Evolutionary conservation across 2,329 filamentous ascomycete genomes (phyloP).

Genomic region (Xylariales sp.): DNA sequence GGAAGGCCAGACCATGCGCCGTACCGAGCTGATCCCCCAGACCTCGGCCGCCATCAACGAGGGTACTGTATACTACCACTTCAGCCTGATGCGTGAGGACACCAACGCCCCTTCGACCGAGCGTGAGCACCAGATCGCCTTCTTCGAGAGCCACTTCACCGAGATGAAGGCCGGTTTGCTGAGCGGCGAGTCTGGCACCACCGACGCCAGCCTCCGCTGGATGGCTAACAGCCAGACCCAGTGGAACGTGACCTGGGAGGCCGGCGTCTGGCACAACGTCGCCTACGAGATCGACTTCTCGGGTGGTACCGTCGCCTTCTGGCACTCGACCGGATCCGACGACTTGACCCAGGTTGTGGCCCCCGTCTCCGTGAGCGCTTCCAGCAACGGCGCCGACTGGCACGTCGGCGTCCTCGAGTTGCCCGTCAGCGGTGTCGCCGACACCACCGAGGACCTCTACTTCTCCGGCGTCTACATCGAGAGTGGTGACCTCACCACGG

Average conservation of each 20-base stretch:
- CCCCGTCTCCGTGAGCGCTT: conserved; percentile 44
- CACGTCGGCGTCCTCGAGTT: conserved; percentile 67
- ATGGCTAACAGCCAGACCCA: conserved; percentile 55
- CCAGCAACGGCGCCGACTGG: conserved; percentile 62
- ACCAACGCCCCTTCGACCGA: conserved; percentile 56
- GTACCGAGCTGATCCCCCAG: conserved; percentile 71
- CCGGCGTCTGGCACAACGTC: conserved; percentile 70
- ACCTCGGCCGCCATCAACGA: conserved; percentile 59
- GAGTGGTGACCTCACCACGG: conserved; percentile 39
- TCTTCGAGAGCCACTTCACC: conserved; percentile 69
- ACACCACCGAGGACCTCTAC: conserved; percentile 60
- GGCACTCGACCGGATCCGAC: conserved; percentile 61
- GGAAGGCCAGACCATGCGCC: conserved; percentile 69
- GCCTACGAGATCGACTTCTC: conserved; percentile 70
- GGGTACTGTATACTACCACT: conserved; percentile 70
- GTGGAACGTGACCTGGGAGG: conserved; percentile 58
- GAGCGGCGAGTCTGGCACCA: conserved; percentile 37
- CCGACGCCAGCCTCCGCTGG: conserved; percentile 57
- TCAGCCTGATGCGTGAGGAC: conserved; percentile 56
- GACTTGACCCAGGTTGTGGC: conserved; percentile 54
- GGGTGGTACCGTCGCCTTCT: conserved; percentile 59
- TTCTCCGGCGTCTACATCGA: conserved; percentile 71
- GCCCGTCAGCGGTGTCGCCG: conserved; percentile 49
- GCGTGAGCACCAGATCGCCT: conserved; percentile 62
- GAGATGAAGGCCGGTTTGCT: conserved; percentile 69